These are phyloP conservation scores for Firmiana major DNA, from an alignment of 345 rosid species.

Conservation along the genomic window DNA sequence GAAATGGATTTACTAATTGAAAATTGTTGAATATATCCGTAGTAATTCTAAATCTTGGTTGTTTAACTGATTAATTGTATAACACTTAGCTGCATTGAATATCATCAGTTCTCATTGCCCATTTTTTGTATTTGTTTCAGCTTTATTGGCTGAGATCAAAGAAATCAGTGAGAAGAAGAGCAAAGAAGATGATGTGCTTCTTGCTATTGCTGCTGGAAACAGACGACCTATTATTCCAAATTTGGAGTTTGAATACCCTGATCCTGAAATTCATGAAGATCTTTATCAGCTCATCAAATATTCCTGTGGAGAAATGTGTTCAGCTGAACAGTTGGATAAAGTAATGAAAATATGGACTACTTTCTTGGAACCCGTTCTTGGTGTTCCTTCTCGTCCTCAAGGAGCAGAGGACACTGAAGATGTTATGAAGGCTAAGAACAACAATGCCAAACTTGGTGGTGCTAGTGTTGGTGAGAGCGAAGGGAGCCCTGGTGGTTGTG, in stretches of 20 bases:
- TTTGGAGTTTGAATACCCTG: constrained; percentile 76
- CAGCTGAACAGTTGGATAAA: constrained; percentile 82
- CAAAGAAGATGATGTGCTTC: constrained; percentile 76
- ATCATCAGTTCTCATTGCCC: constrained; percentile 16
- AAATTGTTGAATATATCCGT: neutral
- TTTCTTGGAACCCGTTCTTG: constrained; percentile 83
- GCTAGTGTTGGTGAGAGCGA: constrained; percentile 52
- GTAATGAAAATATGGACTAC: constrained; percentile 91
- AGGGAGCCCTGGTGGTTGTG: constrained; percentile 49
- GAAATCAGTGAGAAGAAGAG: constrained; percentile 80
- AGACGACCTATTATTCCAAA: constrained; percentile 55
- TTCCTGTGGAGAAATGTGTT: constrained; percentile 91
- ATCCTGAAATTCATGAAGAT: constrained; percentile 85
- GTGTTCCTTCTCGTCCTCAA: constrained; percentile 79
- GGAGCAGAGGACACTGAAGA: constrained; percentile 85
- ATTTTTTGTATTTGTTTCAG: constrained; percentile 40
- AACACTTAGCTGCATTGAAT: neutral
- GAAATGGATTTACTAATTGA: constrained; percentile 6
- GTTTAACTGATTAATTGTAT: neutral
- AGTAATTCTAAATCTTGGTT: neutral
- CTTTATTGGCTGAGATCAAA: constrained; percentile 82
- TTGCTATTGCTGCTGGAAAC: constrained; percentile 83
- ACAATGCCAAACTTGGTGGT: constrained; percentile 37
- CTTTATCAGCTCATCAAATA: constrained; percentile 87
- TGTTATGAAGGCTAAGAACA: constrained; percentile 59